These are phyloP conservation scores for Platanthera guangdongensis DNA, from an alignment of 106 monocot species.

Conservation along the genomic window DNA sequence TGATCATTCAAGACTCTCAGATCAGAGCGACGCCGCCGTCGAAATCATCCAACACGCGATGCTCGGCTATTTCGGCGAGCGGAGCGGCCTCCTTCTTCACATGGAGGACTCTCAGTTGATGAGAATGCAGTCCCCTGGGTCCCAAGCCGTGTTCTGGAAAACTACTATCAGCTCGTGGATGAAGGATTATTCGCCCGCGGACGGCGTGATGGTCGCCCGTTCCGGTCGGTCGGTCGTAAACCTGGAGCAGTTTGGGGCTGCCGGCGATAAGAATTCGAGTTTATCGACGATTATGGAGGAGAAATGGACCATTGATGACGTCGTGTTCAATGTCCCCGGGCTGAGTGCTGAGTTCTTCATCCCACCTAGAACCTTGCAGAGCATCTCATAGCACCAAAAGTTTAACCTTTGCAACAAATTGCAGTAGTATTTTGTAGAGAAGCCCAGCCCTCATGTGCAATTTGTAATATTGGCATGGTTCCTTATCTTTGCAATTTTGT, in stretches of 20 bases:
- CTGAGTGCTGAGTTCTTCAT: constrained; percentile 61
- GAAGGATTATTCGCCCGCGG: constrained; percentile 48
- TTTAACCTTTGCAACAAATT: neutral
- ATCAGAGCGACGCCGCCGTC: constrained; percentile 48
- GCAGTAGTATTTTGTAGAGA: too few species aligned
- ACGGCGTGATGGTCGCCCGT: constrained; percentile 56
- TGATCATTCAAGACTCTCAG: constrained; percentile 27
- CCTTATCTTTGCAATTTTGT: too few species aligned
- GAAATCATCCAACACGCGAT: constrained; percentile 68
- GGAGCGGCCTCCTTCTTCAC: constrained; percentile 56
- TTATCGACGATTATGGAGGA: constrained; percentile 68
- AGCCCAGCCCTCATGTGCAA: too few species aligned
- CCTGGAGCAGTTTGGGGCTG: constrained; percentile 49
- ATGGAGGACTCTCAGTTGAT: constrained; percentile 77
- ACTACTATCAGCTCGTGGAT: constrained; percentile 51
- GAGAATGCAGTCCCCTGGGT: constrained; percentile 44
- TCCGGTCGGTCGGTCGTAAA: constrained; percentile 43
- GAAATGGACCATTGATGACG: constrained; percentile 75
- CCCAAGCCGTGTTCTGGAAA: constrained; percentile 62
- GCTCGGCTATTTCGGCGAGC: constrained; percentile 82
- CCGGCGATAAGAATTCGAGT: constrained; percentile 12
- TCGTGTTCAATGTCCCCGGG: constrained; percentile 65
- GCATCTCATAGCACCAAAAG: neutral
- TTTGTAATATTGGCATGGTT: too few species aligned
- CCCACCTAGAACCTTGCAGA: constrained; percentile 36